Conservation (phyloP, 2,329 filamentous ascomycete genomes). For the Apiospora koreana region DNA sequence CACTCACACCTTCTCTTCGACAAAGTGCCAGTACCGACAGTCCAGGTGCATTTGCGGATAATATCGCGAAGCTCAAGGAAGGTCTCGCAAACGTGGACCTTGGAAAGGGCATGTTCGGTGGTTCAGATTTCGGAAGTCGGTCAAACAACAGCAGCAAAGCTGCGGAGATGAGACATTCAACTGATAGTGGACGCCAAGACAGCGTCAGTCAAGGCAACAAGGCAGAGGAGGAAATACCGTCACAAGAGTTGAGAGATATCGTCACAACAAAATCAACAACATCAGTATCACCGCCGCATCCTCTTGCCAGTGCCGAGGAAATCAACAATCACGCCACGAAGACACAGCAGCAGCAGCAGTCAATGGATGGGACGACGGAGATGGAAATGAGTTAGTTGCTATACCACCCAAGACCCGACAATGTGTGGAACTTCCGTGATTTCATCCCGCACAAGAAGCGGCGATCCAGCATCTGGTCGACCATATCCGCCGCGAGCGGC, state of each 20-base stretch:
- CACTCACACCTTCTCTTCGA: slow-evolving; percentile 46
- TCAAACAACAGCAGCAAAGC: neutral
- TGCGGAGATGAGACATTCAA: neutral
- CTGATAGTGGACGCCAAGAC: neutral
- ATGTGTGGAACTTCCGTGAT: slow-evolving; percentile 7
- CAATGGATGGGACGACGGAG: slow-evolving; percentile 5
- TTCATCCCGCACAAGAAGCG: neutral
- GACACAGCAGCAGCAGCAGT: neutral
- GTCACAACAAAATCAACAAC: neutral
- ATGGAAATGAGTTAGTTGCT: slow-evolving; percentile 10
- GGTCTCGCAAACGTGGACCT: slow-evolving; percentile 50
- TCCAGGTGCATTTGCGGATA: slow-evolving; percentile 44
- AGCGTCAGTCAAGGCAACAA: neutral
- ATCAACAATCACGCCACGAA: neutral
- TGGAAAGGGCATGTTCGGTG: slow-evolving; percentile 46
- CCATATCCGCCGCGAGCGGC: neutral
- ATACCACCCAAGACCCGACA: slow-evolving; percentile 8
- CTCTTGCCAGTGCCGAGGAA: neutral
- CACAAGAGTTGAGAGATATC: neutral
- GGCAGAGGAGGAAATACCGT: neutral
- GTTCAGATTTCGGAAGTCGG: slow-evolving; percentile 24
- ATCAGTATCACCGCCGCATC: neutral
- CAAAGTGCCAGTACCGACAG: slow-evolving; percentile 48
- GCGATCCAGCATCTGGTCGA: slow-evolving; percentile 5
- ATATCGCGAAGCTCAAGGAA: slow-evolving; percentile 42